Percentiles rank a stretch among this genome's conserved stretches.
phyloP scores from a whole-genome alignment of 495 filamentous ascomycete genomes.

The Penicillium maclennaniae region DNA sequence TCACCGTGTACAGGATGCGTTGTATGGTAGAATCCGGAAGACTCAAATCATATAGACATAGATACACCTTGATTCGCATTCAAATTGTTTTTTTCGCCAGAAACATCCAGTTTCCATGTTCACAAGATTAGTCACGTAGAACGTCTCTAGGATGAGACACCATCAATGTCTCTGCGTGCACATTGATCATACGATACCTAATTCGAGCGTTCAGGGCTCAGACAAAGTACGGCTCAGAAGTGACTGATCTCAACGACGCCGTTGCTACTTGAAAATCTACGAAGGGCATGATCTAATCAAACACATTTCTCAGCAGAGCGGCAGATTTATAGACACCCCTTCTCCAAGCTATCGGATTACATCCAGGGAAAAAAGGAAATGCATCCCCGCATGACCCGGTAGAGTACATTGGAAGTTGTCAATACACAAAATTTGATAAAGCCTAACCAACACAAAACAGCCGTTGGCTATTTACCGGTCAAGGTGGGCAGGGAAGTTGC shows the following conservation, averaged over 20 bases:
- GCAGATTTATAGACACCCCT: conserved; percentile 36
- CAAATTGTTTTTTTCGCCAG: conserved; percentile 18
- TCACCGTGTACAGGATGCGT: conserved; percentile 11
- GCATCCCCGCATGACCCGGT: conserved; percentile 37
- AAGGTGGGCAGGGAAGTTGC: conserved; percentile 75
- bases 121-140: not conserved
- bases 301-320: conserved; percentile 21
- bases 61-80: conserved; percentile 22
- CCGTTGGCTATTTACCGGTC: conserved; percentile 34
- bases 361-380: conserved; percentile 24
- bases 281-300: conserved; percentile 1
- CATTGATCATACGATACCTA: too few species aligned
- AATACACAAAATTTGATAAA: conserved; percentile 35
- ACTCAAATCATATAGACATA: conserved; percentile 24
- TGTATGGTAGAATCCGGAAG: conserved; percentile 6
- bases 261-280: not conserved
- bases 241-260: too few species aligned
- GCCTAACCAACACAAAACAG: conserved; percentile 21
- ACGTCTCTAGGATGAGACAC: not conserved
- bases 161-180: too few species aligned
- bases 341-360: conserved; percentile 15
- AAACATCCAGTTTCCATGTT: not conserved
- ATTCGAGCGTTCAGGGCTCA: too few species aligned
- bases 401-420: conserved; percentile 44
- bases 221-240: too few species aligned